Conservation (phyloP, 73 alveolate genomes). For the Chromera velia region DNA sequence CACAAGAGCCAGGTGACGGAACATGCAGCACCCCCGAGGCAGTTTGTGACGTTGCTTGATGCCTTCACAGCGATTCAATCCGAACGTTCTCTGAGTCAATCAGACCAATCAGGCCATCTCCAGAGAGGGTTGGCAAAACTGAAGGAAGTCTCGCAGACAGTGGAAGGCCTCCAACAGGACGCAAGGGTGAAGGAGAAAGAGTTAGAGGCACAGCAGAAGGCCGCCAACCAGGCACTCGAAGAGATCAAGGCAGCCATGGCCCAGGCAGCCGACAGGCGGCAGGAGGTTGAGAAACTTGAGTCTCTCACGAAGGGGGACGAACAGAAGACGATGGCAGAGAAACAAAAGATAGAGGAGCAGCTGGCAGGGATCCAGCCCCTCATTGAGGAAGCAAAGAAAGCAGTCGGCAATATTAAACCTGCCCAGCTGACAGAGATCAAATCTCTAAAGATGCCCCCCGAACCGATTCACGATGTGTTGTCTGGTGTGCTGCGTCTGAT, state of each 20-base stretch:
- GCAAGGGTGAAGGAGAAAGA: conserved; percentile 29
- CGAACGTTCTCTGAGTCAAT: conserved; percentile 72
- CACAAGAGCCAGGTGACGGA: conserved; percentile 38
- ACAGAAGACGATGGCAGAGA: neutral
- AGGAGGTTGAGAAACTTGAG: conserved; percentile 64
- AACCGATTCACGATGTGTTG: conserved; percentile 84
- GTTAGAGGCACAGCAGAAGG: conserved; percentile 75
- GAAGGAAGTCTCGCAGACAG: conserved; percentile 83
- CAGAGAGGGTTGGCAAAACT: conserved; percentile 90
- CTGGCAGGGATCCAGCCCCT: conserved; percentile 80
- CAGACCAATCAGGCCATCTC: conserved; percentile 88
- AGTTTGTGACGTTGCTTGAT: conserved; percentile 52
- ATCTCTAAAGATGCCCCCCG: conserved; percentile 88
- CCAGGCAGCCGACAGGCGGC: conserved; percentile 66
- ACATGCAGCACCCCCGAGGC: conserved; percentile 62
- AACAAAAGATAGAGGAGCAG: conserved; percentile 34
- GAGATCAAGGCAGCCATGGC: conserved; percentile 90
- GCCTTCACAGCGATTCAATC: conserved; percentile 55
- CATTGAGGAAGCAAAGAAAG: conserved; percentile 76
- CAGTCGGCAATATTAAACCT: conserved; percentile 78
- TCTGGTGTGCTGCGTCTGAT: conserved; percentile 84
- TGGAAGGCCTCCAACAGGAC: conserved; percentile 52
- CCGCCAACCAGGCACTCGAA: conserved; percentile 87
- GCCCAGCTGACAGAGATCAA: conserved; percentile 78
- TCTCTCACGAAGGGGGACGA: neutral